Percentiles rank a stretch among this genome's conserved stretches.
Conservation (phyloP, 164 flowering plant species). For the Magnolia officinalis region DNA sequence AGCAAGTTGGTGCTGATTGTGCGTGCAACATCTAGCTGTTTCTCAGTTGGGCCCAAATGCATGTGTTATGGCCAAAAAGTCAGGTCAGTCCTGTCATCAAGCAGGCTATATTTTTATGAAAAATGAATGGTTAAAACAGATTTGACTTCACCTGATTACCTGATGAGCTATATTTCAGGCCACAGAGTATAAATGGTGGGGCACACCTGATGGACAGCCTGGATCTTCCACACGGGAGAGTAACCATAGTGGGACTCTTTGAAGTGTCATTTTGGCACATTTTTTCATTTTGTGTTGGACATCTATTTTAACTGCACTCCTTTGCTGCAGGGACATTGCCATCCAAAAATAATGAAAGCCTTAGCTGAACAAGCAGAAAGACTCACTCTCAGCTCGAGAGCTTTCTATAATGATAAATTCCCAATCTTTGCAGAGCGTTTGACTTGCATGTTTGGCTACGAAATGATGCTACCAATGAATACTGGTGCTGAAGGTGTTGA, state of each 20-base stretch:
- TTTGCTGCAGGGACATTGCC: slow-evolving; percentile 84
- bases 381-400: slow-evolving; percentile 92
- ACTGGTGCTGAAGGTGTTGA: slow-evolving; percentile 99
- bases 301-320: neutral
- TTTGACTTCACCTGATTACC: no score
- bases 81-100: no score
- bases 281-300: neutral
- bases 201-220: no score
- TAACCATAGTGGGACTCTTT: no score
- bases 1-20: neutral
- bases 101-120: no score
- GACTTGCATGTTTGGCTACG: slow-evolving; percentile 79
- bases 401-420: slow-evolving; percentile 86
- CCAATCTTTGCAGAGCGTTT: slow-evolving; percentile 74
- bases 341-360: slow-evolving; percentile 85
- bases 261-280: no score
- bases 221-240: no score
- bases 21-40: neutral
- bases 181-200: no score
- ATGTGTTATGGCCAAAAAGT: neutral
- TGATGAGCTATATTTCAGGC: no score
- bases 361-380: slow-evolving; percentile 70
- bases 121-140: no score
- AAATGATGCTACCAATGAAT: slow-evolving; percentile 97
- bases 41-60: neutral